Conservation (phyloP, 208 protist species). For the Sergeia podlipaevii region DNA sequence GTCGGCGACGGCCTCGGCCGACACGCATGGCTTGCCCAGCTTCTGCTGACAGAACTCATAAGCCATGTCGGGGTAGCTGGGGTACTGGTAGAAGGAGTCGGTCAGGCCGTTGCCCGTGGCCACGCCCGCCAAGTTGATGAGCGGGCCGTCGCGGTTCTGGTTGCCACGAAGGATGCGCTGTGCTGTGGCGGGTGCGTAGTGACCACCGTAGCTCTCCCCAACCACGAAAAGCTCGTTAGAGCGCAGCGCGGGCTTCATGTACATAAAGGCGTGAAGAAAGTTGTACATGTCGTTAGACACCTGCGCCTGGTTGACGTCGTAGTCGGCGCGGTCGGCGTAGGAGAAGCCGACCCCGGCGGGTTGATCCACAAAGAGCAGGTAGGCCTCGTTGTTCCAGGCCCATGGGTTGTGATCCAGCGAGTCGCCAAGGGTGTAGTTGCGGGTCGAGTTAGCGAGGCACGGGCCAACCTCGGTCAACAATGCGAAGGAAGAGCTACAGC, state of each 20-base stretch:
- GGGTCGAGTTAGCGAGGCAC: slow-evolving; percentile 55
- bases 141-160: slow-evolving; percentile 16
- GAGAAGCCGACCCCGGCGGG: slow-evolving; percentile 86
- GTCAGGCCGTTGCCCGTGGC: slow-evolving; percentile 89
- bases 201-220: slow-evolving; percentile 83
- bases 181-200: slow-evolving; percentile 62
- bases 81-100: slow-evolving; percentile 76
- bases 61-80: slow-evolving; percentile 44
- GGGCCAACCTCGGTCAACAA: slow-evolving; percentile 81
- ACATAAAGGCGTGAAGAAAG: slow-evolving; percentile 78
- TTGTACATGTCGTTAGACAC: slow-evolving; percentile 87
- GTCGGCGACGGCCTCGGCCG: slow-evolving; percentile 17
- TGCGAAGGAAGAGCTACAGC: slow-evolving; percentile 76
- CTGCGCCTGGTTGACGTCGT: slow-evolving; percentile 56
- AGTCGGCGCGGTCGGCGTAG: slow-evolving; percentile 49
- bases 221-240: slow-evolving; percentile 75
- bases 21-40: slow-evolving; percentile 48
- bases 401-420: slow-evolving; percentile 55
- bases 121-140: slow-evolving; percentile 66
- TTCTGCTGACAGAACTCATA: slow-evolving; percentile 56
- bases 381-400: slow-evolving; percentile 81
- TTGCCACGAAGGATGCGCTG: slow-evolving; percentile 44
- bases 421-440: slow-evolving; percentile 44
- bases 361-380: slow-evolving; percentile 91
- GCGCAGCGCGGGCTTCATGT: slow-evolving; percentile 33